Conservation (phyloP, 1,284 basidiomycete species). For the Ganoderma multipileum region DNA sequence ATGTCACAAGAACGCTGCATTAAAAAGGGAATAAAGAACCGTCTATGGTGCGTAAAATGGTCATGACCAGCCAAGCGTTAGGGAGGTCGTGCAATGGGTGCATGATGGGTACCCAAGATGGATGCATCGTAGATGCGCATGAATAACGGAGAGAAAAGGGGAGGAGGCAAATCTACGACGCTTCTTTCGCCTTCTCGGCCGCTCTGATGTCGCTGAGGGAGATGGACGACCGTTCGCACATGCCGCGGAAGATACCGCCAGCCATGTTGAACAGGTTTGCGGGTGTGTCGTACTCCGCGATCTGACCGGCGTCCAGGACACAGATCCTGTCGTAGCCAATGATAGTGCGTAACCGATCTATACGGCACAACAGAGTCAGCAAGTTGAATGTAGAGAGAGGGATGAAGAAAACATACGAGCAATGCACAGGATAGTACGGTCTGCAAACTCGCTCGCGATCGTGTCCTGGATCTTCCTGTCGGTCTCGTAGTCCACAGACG, state of each 20-base stretch:
- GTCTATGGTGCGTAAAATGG: background rate
- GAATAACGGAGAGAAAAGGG: background rate
- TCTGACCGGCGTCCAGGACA: conserved; percentile 75
- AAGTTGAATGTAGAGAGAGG: background rate
- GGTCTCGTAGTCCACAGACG: conserved; percentile 84
- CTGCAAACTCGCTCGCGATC: conserved; percentile 82
- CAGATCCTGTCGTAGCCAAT: conserved; percentile 80
- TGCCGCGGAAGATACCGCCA: conserved; percentile 73
- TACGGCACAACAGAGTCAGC: background rate
- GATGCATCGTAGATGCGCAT: background rate
- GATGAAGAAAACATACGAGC: conserved; percentile 58
- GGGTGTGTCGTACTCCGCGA: conserved; percentile 79
- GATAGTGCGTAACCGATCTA: conserved; percentile 78
- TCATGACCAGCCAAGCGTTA: background rate
- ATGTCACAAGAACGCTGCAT: background rate
- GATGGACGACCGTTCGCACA: conserved; percentile 78
- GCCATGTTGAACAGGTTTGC: conserved; percentile 61
- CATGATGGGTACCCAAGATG: background rate
- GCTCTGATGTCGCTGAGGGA: conserved; percentile 67
- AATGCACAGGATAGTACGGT: conserved; percentile 83
- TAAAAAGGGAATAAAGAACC: background rate
- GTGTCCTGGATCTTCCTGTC: conserved; percentile 87
- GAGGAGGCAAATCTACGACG: conserved; percentile 4
- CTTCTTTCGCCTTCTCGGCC: conserved; percentile 43
- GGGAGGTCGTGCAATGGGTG: background rate